phyloP scores from a whole-genome alignment of 345 rosid species.

The Eucalyptus viminalis region DNA sequence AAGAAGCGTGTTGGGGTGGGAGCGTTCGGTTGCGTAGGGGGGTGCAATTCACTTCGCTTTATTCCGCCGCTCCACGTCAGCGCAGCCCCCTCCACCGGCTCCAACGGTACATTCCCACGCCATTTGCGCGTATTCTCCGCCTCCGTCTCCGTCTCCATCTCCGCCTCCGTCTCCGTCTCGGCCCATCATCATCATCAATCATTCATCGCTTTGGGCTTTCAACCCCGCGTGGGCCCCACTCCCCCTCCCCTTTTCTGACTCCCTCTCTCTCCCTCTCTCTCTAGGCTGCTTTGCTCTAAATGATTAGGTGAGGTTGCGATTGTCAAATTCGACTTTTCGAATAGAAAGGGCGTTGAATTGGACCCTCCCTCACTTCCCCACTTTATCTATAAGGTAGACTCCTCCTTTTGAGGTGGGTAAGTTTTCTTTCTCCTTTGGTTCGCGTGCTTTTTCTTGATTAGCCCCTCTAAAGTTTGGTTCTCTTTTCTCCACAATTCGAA shows the following conservation, averaged over 20 bases:
- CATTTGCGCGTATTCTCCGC: neutral
- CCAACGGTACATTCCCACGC: neutral
- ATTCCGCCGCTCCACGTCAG: neutral
- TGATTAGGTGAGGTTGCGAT: neutral
- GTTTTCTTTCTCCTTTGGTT: neutral
- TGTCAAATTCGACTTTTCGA: neutral
- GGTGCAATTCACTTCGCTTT: neutral
- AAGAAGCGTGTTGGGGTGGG: neutral
- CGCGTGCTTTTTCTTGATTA: neutral
- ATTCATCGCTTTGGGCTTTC: neutral
- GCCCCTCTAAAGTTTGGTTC: neutral
- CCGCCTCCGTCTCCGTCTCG: neutral
- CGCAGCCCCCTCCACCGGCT: neutral
- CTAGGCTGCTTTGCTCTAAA: neutral
- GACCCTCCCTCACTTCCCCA: neutral
- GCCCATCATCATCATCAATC: neutral
- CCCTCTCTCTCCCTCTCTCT: neutral
- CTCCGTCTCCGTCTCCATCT: neutral
- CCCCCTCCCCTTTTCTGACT: neutral
- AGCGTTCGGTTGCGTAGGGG: neutral
- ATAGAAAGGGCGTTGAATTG: neutral
- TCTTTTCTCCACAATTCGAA: neutral
- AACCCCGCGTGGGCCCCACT: neutral
- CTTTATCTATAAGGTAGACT: neutral
- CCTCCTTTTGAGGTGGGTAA: neutral